Conservation (phyloP, 441 rosid species). For the Brassica hybrid region DNA sequence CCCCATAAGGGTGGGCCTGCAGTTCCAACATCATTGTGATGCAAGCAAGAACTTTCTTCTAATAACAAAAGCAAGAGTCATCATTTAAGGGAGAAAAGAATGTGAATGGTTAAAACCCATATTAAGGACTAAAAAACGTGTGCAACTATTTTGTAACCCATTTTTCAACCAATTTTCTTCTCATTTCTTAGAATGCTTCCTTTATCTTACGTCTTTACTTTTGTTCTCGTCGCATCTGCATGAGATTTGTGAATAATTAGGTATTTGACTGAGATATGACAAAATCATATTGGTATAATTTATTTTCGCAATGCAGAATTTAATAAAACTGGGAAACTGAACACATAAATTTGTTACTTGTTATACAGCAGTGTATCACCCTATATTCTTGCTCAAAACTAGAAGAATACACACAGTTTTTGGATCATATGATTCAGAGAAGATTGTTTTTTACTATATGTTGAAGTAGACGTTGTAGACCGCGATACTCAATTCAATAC, state of each 20-base stretch:
- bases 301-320: background rate
- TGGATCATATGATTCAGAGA: no score
- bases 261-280: no score
- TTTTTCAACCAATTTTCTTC: background rate
- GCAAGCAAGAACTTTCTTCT: background rate
- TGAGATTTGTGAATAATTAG: constrained; percentile 1
- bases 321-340: background rate
- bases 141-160: background rate
- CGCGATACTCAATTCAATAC: no score
- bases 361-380: no score
- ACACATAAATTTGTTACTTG: background rate
- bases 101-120: background rate
- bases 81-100: background rate
- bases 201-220: background rate
- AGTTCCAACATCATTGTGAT: background rate
- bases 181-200: background rate
- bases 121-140: background rate
- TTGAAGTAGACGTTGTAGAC: no score
- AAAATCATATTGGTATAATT: no score
- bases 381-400: no score
- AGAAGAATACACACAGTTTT: no score
- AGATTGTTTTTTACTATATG: no score
- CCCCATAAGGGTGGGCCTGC: background rate
- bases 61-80: background rate
- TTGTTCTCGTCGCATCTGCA: background rate